Evolutionary conservation across 306 rosid genomes (phyloP).

Genomic region (Prunus mume): DNA sequence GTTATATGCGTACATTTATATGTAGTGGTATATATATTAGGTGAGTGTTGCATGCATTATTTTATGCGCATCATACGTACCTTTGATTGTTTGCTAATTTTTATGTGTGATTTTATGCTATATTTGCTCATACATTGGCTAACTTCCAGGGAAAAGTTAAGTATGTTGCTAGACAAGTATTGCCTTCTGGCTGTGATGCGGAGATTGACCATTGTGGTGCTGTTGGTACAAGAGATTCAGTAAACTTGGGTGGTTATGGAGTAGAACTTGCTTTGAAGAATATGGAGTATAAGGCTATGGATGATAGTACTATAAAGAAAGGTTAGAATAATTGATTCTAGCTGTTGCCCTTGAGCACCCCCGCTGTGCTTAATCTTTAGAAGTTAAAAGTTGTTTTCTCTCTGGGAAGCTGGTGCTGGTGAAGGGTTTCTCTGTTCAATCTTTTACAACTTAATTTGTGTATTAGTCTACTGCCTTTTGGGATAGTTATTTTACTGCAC

Average conservation of each 20-base stretch:
- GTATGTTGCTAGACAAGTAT: conserved; percentile 72
- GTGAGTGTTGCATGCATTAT: neutral
- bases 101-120: neutral
- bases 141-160: conserved; percentile 71
- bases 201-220: conserved; percentile 67
- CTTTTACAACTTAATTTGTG: neutral
- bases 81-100: neutral
- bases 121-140: conserved; percentile 25
- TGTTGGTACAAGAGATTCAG: conserved; percentile 67
- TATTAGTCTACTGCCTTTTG: too few species aligned
- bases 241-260: conserved; percentile 97
- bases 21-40: neutral
- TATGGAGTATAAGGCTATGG: conserved; percentile 98
- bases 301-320: conserved; percentile 78
- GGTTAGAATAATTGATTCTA: conserved; percentile 48
- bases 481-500: too few species aligned
- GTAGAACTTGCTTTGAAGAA: conserved; percentile 97
- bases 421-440: conserved; percentile 1
- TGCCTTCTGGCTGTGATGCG: conserved; percentile 80
- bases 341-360: conserved; percentile 6
- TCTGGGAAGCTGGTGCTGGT: conserved; percentile 16
- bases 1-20: neutral
- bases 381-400: conserved; percentile 18
- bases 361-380: conserved; percentile 7
- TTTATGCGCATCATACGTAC: neutral